Evolutionary conservation across 2,329 filamentous ascomycete genomes (phyloP).

Genomic region (Pseudophaeomoniella oleicola): DNA sequence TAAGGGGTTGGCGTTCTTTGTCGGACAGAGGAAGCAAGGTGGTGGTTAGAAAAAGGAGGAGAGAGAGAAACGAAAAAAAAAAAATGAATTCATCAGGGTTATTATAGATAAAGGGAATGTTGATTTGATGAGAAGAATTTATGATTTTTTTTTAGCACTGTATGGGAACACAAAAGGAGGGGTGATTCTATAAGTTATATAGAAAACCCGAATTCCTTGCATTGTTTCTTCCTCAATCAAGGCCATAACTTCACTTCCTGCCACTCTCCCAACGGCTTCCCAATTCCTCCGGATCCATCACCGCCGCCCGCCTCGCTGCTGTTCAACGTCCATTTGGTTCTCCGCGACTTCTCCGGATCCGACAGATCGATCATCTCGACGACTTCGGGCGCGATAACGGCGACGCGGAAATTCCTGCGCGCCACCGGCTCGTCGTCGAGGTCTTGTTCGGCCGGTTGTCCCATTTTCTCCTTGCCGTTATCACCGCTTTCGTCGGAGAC

Average conservation of each 20-base stretch:
- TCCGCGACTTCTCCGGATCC: conserved; percentile 45
- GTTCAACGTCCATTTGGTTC: conserved; percentile 57
- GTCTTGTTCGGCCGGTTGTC: conserved; percentile 55
- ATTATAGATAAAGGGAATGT: neutral
- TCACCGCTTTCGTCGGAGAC: conserved; percentile 36
- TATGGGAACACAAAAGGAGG: too few species aligned
- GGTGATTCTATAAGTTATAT: too few species aligned
- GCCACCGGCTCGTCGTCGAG: conserved; percentile 49
- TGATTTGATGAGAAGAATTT: neutral
- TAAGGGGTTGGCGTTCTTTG: conserved; percentile 46
- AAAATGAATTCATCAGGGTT: neutral
- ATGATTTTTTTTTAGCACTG: too few species aligned
- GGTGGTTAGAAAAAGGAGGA: conserved; percentile 9
- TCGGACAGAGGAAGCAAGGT: conserved; percentile 15
- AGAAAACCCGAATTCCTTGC: too few species aligned
- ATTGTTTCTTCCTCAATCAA: too few species aligned
- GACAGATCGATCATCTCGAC: conserved; percentile 63
- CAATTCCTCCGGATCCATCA: conserved; percentile 15
- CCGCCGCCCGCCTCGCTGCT: conserved; percentile 28
- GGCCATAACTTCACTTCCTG: conserved; percentile 56
- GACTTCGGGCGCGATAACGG: conserved; percentile 69
- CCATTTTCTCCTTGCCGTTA: conserved; percentile 30
- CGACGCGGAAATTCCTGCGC: conserved; percentile 66
- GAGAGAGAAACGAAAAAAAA: neutral
- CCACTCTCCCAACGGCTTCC: conserved; percentile 38